phyloP scores from a whole-genome alignment of 371 early-diverging fungal genomes.

The Syncephalis plumigaleata region DNA sequence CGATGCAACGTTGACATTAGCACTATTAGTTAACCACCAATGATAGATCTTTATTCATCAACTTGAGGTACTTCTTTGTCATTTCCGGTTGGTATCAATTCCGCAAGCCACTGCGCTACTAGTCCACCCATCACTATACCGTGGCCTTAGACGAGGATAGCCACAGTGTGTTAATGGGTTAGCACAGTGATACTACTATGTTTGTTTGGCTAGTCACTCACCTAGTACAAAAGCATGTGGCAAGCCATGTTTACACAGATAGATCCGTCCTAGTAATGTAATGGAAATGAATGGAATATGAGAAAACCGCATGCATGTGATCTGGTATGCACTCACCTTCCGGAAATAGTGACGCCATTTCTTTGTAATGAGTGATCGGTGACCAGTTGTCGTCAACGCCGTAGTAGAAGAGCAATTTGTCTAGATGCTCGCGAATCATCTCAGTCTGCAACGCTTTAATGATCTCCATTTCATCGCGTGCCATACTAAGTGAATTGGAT shows the following conservation, averaged over 20 bases:
- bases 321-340: constrained; percentile 18
- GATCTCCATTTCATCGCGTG: constrained; percentile 48
- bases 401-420: constrained; percentile 64
- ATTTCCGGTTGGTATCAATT: constrained; percentile 1
- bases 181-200: background rate
- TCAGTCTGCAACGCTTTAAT: constrained; percentile 44
- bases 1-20: too few species aligned
- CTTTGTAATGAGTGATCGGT: constrained; percentile 45
- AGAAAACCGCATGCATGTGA: background rate
- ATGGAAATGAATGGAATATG: background rate
- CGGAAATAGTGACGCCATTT: constrained; percentile 44
- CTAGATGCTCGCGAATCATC: constrained; percentile 28
- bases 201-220: constrained; percentile 1
- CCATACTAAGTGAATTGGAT: constrained; percentile 46
- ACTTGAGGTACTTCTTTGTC: too few species aligned
- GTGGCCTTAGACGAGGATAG: constrained; percentile 4
- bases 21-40: too few species aligned
- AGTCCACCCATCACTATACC: constrained; percentile 14
- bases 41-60: too few species aligned
- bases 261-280: constrained; percentile 22
- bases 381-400: constrained; percentile 62
- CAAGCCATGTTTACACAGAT: constrained; percentile 42
- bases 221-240: constrained; percentile 61
- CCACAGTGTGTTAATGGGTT: too few species aligned
- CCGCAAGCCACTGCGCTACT: constrained; percentile 14